These are phyloP conservation scores for Penicillium thymicola DNA, from an alignment of 2,329 filamentous ascomycete species.

Conservation along the genomic window DNA sequence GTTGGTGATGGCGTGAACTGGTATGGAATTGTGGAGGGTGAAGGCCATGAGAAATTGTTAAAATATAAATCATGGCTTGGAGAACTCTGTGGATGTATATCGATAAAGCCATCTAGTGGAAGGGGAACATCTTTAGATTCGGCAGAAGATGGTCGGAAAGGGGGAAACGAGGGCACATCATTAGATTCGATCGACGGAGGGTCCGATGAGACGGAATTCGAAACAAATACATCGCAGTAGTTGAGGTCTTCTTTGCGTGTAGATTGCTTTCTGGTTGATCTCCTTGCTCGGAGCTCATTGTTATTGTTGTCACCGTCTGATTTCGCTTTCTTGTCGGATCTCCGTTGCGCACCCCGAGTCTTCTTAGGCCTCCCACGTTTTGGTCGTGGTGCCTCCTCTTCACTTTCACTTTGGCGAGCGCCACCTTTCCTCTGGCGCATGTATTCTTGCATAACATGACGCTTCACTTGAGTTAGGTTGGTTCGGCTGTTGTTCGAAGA, in stretches of 20 bases:
- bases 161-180: not conserved
- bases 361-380: conserved; percentile 17
- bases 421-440: conserved; percentile 37
- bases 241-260: not conserved
- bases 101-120: not conserved
- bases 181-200: not conserved
- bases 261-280: not conserved
- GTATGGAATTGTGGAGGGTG: conserved; percentile 15
- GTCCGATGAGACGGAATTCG: not conserved
- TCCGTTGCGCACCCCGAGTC: conserved; percentile 4
- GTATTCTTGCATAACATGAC: conserved; percentile 46
- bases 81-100: conserved; percentile 2
- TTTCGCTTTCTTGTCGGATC: not conserved
- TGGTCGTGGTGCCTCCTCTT: conserved; percentile 11
- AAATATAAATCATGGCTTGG: conserved; percentile 14
- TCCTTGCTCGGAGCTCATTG: not conserved
- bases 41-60: conserved; percentile 12
- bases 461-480: conserved; percentile 41
- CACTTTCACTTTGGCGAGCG: conserved; percentile 16
- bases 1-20: conserved; percentile 26
- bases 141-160: conserved; percentile 1
- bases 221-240: not conserved
- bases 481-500: conserved; percentile 34
- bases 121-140: not conserved
- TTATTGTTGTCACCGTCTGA: not conserved